Conservation (phyloP, 805 yeast species). For the Spathaspora arborariae region DNA sequence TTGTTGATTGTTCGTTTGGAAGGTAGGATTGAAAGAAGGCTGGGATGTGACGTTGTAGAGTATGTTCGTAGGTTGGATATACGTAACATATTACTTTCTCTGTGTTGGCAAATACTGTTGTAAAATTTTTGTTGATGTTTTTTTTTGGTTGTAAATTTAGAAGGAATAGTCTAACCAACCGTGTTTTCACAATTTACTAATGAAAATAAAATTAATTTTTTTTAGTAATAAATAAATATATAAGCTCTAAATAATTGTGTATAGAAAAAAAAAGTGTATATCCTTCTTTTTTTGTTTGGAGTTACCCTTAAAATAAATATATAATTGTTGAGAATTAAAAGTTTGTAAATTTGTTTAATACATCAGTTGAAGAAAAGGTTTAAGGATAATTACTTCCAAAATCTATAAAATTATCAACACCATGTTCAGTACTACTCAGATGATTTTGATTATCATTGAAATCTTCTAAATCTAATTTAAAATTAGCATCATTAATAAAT, state of each 20-base stretch:
- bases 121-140: background rate
- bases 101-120: background rate
- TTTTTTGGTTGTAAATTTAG: background rate
- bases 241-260: no score
- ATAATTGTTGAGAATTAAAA: background rate
- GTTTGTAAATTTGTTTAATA: no score
- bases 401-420: slow-evolving; percentile 10
- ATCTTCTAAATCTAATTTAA: slow-evolving; percentile 5
- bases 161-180: background rate
- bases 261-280: no score
- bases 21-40: slow-evolving; percentile 44
- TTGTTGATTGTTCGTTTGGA: slow-evolving; percentile 52
- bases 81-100: background rate
- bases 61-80: background rate
- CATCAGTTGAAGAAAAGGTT: no score
- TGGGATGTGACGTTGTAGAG: slow-evolving; percentile 16
- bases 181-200: background rate
- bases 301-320: no score
- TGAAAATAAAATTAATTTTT: no score
- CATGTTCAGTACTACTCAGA: slow-evolving; percentile 4
- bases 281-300: no score
- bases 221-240: no score
- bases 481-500: background rate
- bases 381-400: slow-evolving; percentile 7
- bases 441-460: background rate